Evolutionary conservation across 2,329 filamentous ascomycete species (phyloP).

Genomic region (Aspergillus caelatus): DNA sequence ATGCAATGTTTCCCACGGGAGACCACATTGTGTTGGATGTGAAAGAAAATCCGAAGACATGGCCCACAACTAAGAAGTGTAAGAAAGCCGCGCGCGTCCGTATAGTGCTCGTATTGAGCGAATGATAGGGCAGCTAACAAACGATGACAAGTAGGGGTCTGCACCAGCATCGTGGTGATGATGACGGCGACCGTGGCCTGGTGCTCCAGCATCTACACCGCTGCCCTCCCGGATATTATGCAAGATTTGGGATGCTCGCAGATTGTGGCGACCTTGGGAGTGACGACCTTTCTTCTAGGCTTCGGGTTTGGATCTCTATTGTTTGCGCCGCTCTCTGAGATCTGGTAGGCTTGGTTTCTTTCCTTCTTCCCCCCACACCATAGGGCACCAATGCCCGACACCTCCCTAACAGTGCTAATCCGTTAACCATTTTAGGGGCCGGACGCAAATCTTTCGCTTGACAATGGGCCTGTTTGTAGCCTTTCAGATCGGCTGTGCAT

Average conservation of each 20-base stretch:
- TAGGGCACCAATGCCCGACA: background rate
- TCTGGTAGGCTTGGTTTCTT: background rate
- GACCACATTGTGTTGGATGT: background rate
- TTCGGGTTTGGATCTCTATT: constrained; percentile 1
- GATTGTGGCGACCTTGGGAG: constrained; percentile 2
- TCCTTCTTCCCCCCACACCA: background rate
- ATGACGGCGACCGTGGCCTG: constrained; percentile 4
- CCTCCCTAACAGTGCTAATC: background rate
- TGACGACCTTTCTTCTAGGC: constrained; percentile 6
- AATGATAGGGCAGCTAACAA: background rate
- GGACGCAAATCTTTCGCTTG: constrained; percentile 2
- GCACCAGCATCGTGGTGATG: constrained; percentile 1
- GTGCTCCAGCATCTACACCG: constrained; percentile 6
- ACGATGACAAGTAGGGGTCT: background rate
- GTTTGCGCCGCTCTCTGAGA: constrained; percentile 5
- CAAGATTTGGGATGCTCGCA: background rate
- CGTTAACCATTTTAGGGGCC: background rate
- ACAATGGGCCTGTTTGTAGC: constrained; percentile 2
- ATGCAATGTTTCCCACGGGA: background rate
- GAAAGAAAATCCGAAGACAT: background rate
- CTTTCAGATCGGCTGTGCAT: constrained; percentile 7
- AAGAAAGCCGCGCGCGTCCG: background rate
- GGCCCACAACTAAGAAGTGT: background rate
- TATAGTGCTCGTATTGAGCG: background rate
- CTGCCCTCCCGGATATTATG: background rate